Percentiles rank a stretch among this genome's conserved stretches.
Conservation (phyloP, 2,329 filamentous ascomycete species). For the Aspergillus sergii region DNA sequence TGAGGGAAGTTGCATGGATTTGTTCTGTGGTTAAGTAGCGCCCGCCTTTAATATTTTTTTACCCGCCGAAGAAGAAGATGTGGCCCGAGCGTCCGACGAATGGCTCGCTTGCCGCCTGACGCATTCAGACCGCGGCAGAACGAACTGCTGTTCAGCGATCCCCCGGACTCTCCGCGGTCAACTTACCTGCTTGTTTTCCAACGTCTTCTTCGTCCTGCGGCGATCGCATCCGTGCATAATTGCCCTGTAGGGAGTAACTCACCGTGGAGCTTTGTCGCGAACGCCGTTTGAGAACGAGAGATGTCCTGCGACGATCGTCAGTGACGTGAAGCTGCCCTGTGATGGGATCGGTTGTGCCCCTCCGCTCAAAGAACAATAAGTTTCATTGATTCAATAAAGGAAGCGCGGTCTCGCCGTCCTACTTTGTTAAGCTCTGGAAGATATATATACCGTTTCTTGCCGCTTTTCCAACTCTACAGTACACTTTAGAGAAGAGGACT, state of each 20-base stretch:
- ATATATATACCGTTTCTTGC: constrained; percentile 1
- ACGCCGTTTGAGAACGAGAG: constrained; percentile 10
- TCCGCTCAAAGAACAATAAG: constrained; percentile 13
- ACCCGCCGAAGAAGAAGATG: constrained; percentile 32
- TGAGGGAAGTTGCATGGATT: not conserved
- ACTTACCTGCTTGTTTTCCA: constrained; percentile 1
- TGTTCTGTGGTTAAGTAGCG: not conserved
- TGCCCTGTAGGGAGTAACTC: not conserved
- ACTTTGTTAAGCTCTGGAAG: not conserved
- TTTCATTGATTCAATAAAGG: not conserved
- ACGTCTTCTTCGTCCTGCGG: constrained; percentile 4
- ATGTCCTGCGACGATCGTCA: constrained; percentile 20
- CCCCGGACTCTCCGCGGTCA: constrained; percentile 22
- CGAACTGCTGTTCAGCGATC: constrained; percentile 23
- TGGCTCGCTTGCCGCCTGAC: constrained; percentile 30
- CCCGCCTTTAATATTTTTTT: not conserved
- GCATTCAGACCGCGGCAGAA: constrained; percentile 20
- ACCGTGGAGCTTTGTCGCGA: not conserved
- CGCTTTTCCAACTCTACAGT: not conserved
- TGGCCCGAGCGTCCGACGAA: constrained; percentile 39
- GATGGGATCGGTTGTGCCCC: constrained; percentile 23
- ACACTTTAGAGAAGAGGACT: not conserved
- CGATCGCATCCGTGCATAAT: constrained; percentile 8
- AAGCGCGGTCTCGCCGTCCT: not conserved
- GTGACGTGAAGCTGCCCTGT: constrained; percentile 20